Conservation (phyloP, 1,284 basidiomycete species). For the Irpex sp. region DNA sequence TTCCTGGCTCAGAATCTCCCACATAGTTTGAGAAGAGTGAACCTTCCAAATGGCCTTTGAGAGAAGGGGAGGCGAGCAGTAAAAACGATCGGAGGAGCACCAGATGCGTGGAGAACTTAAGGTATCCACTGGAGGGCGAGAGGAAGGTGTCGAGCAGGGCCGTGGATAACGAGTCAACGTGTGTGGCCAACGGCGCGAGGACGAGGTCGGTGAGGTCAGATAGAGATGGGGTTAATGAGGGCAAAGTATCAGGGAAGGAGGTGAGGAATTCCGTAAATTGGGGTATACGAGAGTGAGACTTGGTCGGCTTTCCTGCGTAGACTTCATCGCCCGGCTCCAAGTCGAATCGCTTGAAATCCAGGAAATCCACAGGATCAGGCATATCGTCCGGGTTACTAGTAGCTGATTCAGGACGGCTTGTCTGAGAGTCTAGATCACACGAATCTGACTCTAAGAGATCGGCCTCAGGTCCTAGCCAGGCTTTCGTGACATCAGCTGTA, state of each 20-base stretch:
- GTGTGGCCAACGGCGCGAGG: slow-evolving; percentile 49
- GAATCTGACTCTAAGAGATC: not conserved
- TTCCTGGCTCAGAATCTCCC: not conserved
- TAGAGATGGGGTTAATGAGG: slow-evolving; percentile 59
- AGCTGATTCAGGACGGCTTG: not conserved
- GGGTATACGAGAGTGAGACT: slow-evolving; percentile 17
- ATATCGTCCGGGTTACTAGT: not conserved
- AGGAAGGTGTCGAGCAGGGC: slow-evolving; percentile 59
- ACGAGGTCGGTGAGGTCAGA: slow-evolving; percentile 52
- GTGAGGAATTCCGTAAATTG: slow-evolving; percentile 42
- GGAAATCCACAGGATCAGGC: slow-evolving; percentile 27
- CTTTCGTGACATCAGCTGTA: slow-evolving; percentile 38
- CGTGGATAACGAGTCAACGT: slow-evolving; percentile 53
- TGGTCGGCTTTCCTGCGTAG: not conserved
- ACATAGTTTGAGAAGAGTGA: slow-evolving; percentile 65
- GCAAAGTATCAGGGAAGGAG: slow-evolving; percentile 51
- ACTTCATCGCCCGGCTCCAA: slow-evolving; percentile 50
- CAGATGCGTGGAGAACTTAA: slow-evolving; percentile 59
- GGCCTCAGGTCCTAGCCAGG: slow-evolving; percentile 29
- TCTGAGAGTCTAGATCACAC: not conserved
- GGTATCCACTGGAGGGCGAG: slow-evolving; percentile 38
- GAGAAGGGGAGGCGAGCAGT: slow-evolving; percentile 57
- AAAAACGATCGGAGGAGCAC: slow-evolving; percentile 63
- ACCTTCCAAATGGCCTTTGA: slow-evolving; percentile 54
- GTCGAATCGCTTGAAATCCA: slow-evolving; percentile 55